These are phyloP conservation scores for Trametes elegans DNA, from an alignment of 768 basidiomycete genomes.

Conservation along the genomic window DNA sequence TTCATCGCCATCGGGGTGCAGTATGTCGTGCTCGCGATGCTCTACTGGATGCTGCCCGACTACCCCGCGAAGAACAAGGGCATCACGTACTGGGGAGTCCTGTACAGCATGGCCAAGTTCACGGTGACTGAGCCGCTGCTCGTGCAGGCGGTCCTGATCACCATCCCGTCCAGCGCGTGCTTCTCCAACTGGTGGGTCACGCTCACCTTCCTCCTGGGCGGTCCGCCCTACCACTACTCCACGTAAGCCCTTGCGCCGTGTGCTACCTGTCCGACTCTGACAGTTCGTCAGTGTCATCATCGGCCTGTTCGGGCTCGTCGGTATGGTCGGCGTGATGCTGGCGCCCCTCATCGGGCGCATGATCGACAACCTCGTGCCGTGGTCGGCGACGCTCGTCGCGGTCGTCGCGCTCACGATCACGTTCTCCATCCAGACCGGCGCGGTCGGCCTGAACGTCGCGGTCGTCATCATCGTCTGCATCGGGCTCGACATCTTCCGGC, in stretches of 20 bases:
- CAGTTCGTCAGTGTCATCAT: conserved; percentile 38
- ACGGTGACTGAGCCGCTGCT: conserved; percentile 76
- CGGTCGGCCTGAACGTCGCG: conserved; percentile 65
- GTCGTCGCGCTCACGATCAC: conserved; percentile 46
- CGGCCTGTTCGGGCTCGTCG: conserved; percentile 49
- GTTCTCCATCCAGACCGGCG: conserved; percentile 64
- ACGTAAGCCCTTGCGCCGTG: conserved; percentile 41
- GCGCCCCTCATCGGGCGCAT: conserved; percentile 68
- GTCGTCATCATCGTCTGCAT: conserved; percentile 70
- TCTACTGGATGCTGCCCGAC: conserved; percentile 74
- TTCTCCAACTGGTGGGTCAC: conserved; percentile 51
- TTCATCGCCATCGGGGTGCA: conserved; percentile 78
- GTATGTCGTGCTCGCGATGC: conserved; percentile 49
- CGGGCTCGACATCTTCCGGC: conserved; percentile 72
- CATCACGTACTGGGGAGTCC: conserved; percentile 64
- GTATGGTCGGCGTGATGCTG: conserved; percentile 59
- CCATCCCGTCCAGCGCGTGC: conserved; percentile 57
- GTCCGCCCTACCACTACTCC: conserved; percentile 71
- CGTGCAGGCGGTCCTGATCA: conserved; percentile 64
- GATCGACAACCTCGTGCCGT: conserved; percentile 71
- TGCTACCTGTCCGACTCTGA: conserved; percentile 1
- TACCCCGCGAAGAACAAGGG: conserved; percentile 73
- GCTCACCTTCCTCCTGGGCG: conserved; percentile 78
- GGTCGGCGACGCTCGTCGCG: conserved; percentile 69
- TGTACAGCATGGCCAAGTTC: conserved; percentile 77